Conservation (phyloP, 768 basidiomycete genomes). For the Terana coerulea region DNA sequence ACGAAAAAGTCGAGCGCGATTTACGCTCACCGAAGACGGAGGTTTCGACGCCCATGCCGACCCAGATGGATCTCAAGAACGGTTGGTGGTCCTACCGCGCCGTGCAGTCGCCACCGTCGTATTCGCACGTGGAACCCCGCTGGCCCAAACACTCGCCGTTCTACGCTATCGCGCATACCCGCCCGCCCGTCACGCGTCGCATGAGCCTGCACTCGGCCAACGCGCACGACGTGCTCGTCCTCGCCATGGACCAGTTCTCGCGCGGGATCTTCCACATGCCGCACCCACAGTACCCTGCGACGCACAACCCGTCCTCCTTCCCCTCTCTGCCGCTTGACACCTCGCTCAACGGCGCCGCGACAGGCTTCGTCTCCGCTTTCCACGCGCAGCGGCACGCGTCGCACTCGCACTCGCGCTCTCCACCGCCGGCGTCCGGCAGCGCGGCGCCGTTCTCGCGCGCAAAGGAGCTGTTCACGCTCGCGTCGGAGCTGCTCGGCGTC, state of each 20-base stretch:
- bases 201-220: constrained; percentile 39
- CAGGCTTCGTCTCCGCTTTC: background rate
- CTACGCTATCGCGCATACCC: constrained; percentile 41
- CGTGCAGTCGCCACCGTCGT: background rate
- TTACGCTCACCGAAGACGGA: background rate
- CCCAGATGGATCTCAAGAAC: constrained; percentile 7
- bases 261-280: constrained; percentile 73
- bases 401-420: background rate
- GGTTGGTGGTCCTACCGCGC: constrained; percentile 9
- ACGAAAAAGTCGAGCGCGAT: constrained; percentile 31
- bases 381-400: background rate
- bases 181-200: constrained; percentile 48
- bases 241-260: constrained; percentile 68
- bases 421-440: background rate
- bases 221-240: constrained; percentile 49
- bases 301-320: constrained; percentile 16
- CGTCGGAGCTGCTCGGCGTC: constrained; percentile 54
- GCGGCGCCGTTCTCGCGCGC: constrained; percentile 43
- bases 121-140: constrained; percentile 30
- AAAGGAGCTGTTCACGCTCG: constrained; percentile 59
- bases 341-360: constrained; percentile 7
- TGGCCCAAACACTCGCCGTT: constrained; percentile 55
- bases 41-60: constrained; percentile 2
- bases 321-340: too few species aligned
- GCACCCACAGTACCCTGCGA: constrained; percentile 33